phyloP scores from a whole-genome alignment of 2,329 filamentous ascomycete species.

The Curvularia spicifera region DNA sequence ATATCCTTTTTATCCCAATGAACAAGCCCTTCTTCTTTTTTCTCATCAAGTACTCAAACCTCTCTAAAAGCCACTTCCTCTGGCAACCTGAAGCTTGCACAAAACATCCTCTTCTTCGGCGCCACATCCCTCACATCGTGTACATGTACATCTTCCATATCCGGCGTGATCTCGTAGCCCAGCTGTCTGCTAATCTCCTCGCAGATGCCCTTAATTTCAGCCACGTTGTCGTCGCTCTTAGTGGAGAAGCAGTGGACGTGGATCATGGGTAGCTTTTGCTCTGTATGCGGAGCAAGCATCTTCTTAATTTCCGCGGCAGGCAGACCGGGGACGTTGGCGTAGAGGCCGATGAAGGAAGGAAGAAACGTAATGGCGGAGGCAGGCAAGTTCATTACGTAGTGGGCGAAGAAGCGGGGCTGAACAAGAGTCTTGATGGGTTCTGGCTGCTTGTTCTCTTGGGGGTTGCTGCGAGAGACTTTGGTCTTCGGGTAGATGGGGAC shows the following conservation, averaged over 20 bases:
- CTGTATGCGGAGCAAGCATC: conserved; percentile 48
- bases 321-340: conserved; percentile 61
- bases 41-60: not conserved
- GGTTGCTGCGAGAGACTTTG: conserved; percentile 36
- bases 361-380: conserved; percentile 88
- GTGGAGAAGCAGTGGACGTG: conserved; percentile 95
- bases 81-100: conserved; percentile 88
- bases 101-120: conserved; percentile 96
- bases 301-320: conserved; percentile 34
- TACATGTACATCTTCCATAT: conserved; percentile 64
- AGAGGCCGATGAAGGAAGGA: conserved; percentile 77
- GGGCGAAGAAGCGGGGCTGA: conserved; percentile 78
- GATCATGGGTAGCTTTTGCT: conserved; percentile 73
- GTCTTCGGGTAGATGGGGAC: conserved; percentile 49
- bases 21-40: not conserved
- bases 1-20: not conserved
- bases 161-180: conserved; percentile 62
- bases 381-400: conserved; percentile 98
- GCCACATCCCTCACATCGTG: conserved; percentile 82
- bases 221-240: conserved; percentile 76
- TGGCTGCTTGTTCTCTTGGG: conserved; percentile 29
- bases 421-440: conserved; percentile 48
- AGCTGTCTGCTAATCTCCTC: conserved; percentile 69
- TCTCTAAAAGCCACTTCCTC: conserved; percentile 77
- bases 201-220: conserved; percentile 66